Evolutionary conservation across 495 filamentous ascomycete genomes (phyloP).

Genomic region (Neurospora sp.): DNA sequence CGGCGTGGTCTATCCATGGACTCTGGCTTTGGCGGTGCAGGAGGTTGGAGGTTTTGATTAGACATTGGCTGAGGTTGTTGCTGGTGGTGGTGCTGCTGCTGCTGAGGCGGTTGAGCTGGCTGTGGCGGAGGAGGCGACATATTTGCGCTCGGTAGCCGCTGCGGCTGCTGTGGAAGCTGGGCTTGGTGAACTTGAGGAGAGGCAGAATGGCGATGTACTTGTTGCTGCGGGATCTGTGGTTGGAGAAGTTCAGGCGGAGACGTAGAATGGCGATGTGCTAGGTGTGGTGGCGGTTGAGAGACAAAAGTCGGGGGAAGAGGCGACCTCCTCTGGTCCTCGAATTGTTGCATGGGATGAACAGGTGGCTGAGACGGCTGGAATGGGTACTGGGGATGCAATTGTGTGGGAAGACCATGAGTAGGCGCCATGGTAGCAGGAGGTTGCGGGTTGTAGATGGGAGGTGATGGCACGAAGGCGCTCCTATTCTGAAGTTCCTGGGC

Average conservation of each 20-base stretch:
- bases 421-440: constrained; percentile 37
- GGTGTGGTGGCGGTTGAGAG: constrained; percentile 23
- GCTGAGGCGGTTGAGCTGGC: constrained; percentile 8
- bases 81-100: constrained; percentile 23
- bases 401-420: constrained; percentile 35
- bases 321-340: constrained; percentile 55
- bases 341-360: constrained; percentile 44
- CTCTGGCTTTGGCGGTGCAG: constrained; percentile 37
- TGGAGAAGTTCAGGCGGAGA: constrained; percentile 33
- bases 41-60: constrained; percentile 23
- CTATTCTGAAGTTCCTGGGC: constrained; percentile 40
- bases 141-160: constrained; percentile 19
- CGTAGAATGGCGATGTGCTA: constrained; percentile 8
- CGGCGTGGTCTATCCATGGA: constrained; percentile 21
- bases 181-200: constrained; percentile 25
- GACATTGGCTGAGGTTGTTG: constrained; percentile 15
- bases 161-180: constrained; percentile 29
- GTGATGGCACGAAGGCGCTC: constrained; percentile 76
- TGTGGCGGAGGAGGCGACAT: constrained; percentile 26
- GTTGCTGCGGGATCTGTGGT: constrained; percentile 38
- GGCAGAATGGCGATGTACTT: constrained; percentile 38
- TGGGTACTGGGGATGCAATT: constrained; percentile 44
- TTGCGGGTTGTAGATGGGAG: constrained; percentile 75
- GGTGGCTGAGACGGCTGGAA: constrained; percentile 26
- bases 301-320: constrained; percentile 51